Evolutionary conservation across 805 yeast species (phyloP), one percentile per base, ranked within the genome.

Genomic region (Maudiozyma bulderi): DNA sequence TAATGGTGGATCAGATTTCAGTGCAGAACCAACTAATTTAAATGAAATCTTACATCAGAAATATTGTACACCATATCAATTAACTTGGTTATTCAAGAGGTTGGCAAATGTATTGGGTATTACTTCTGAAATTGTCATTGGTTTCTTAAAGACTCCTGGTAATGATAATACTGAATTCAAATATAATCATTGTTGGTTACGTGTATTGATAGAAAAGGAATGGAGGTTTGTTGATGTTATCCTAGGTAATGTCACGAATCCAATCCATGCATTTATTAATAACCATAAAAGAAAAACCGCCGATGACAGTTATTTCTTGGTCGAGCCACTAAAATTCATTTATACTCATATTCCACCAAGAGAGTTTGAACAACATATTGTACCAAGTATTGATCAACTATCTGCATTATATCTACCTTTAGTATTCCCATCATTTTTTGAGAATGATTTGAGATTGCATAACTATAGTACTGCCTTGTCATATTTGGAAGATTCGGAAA

Each of bases 101-200:
- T 77, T 93, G 70, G 79, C 91, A 44, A 80, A 76, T 47, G 73
- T 82, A 0, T 69, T 90, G 45, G 81, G 83, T 9, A 74, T 93
- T 38, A 81, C 83, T 7, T 78, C 88, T 54, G 93, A 86, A 52
- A 73, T 88, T 1, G 80, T 93, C 2, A 69, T 81, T 29, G 99
- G 99, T 4, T 86, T 85, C 59, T 74, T 90, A 68, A 87, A 90
- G 61, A 77, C 81, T 29, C 95, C 96, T 8, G 81, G 81, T 52
- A 81, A 79, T 42, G 73, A 74, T 43, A 73, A 60, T 48, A 44
- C 52, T 34, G 64, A 61, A 34, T 76, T 73, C 54, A 67, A 70
- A n/a, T 63, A 81, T 37, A 87, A 89, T 58, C 99, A 93, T 66
- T 80, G 86, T 48, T 93, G 99, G 99, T 74, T 88, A 48, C 80